Evolutionary conservation across 306 rosid species (phyloP), one percentile per base, ranked within the genome.

Genomic region (Vicia sativa): DNA sequence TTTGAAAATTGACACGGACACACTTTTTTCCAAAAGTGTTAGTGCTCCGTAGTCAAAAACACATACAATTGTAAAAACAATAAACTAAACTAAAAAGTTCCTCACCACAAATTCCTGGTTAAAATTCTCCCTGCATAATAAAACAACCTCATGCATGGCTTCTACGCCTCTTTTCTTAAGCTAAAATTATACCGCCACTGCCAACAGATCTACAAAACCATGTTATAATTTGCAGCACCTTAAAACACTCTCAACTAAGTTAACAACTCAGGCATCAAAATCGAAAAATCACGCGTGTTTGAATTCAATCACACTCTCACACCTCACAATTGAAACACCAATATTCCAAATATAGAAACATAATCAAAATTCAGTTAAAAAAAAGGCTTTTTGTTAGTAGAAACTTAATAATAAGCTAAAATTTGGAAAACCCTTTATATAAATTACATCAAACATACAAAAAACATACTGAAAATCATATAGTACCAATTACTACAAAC

Each of bases 321-420:
- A 37, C n/a, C 21, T 53, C 74, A 55, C 26, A 50, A 72, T 48
- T 21, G 59, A 11, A 49, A 71, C 11, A 67, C 14, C 39, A 48
- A 55, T 62, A 39, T 57, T 71, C 58, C 16, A 64, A 73, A 44
- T 1, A 76, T 19, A 57, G 77, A 79, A 64, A 59, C 14, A 11
- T 1, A 13, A 9, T 34, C 35, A 45, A 31, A 64, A 44, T 42
- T 73, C 34, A 65, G 12, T 11, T 70, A 54, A 60, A 56, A 42
- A 79, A 64, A 38, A 46, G 49, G 31, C 50, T 43, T 46, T 29
- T 52, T 39, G 16, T 44, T 4, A 62, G 57, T 15, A 68, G 23
- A 11, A 61, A 46, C 35, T 58, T 9, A 65, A 37, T 7, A 65
- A 37, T 15, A 62, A 66, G 72, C 69, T 60, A 67, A 77, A 74